Percentiles rank a stretch among this genome's conserved stretches.
Conservation (phyloP, 1,284 basidiomycete genomes). For the Acaromyces ingoldii region DNA sequence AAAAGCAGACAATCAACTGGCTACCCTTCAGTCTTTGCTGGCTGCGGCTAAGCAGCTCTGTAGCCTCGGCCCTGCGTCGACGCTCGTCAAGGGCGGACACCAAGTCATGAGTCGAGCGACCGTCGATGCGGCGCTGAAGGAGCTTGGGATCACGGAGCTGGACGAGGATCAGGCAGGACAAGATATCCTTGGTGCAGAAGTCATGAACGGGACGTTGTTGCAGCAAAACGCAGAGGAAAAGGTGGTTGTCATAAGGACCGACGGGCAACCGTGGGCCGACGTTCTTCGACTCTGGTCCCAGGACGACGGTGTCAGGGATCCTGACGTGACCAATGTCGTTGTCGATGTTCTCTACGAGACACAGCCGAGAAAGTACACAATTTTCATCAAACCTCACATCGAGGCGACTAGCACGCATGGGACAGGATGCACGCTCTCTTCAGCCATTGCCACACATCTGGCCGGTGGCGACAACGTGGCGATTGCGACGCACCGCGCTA, state of each 20-base stretch:
- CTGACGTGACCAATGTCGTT: constrained; percentile 16
- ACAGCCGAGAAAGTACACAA: constrained; percentile 3
- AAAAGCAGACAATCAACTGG: neutral
- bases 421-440: constrained; percentile 85
- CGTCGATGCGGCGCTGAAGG: constrained; percentile 11
- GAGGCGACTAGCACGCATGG: constrained; percentile 62
- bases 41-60: constrained; percentile 60
- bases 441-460: constrained; percentile 70
- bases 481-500: constrained; percentile 62
- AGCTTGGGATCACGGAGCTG: constrained; percentile 1
- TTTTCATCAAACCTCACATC: constrained; percentile 37
- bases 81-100: constrained; percentile 87
- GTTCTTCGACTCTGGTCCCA: constrained; percentile 39
- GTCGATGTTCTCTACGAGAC: constrained; percentile 63
- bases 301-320: constrained; percentile 42
- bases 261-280: constrained; percentile 17
- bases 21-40: constrained; percentile 13
- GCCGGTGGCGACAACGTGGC: constrained; percentile 61
- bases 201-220: neutral
- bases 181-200: neutral
- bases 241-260: constrained; percentile 20
- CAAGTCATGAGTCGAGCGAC: constrained; percentile 45
- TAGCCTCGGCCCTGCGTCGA: constrained; percentile 58
- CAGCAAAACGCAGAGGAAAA: constrained; percentile 11
- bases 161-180: neutral